phyloP scores from a whole-genome alignment of 208 protist genomes.

The Sergeia podlipaevii region DNA sequence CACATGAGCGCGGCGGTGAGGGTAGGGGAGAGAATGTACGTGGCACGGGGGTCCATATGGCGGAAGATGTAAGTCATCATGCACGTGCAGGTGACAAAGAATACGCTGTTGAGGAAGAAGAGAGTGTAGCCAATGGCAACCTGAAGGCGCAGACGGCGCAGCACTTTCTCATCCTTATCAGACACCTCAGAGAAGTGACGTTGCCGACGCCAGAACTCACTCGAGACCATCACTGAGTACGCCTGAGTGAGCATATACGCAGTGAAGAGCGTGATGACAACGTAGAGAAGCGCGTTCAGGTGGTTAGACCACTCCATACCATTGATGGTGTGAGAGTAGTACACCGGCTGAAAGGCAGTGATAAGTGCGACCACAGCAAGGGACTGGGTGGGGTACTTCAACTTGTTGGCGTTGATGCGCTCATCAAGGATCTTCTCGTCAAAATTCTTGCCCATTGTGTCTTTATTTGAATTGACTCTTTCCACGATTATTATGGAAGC shows the following conservation, averaged over 20 bases:
- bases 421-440: slow-evolving; percentile 80
- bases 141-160: slow-evolving; percentile 81
- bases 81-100: slow-evolving; percentile 69
- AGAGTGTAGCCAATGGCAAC: slow-evolving; percentile 72
- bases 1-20: slow-evolving; percentile 80
- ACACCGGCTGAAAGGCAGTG: slow-evolving; percentile 77
- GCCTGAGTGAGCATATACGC: slow-evolving; percentile 80
- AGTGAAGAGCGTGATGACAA: slow-evolving; percentile 39
- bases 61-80: slow-evolving; percentile 86
- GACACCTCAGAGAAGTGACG: slow-evolving; percentile 76
- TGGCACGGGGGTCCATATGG: slow-evolving; percentile 73
- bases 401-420: slow-evolving; percentile 79
- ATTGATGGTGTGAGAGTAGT: slow-evolving; percentile 84
- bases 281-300: slow-evolving; percentile 61
- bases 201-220: slow-evolving; percentile 88
- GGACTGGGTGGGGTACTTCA: slow-evolving; percentile 72
- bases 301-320: slow-evolving; percentile 53
- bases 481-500: too few species aligned
- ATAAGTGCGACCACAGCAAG: slow-evolving; percentile 62
- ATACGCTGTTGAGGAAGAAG: slow-evolving; percentile 83
- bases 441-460: neutral
- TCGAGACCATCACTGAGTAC: slow-evolving; percentile 85
- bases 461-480: too few species aligned
- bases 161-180: slow-evolving; percentile 48
- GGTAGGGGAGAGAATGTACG: slow-evolving; percentile 71